Percentiles rank a stretch among this genome's conserved stretches.
phyloP scores from a whole-genome alignment of 1,284 basidiomycete species.

The Exsudoporus floridanus region DNA sequence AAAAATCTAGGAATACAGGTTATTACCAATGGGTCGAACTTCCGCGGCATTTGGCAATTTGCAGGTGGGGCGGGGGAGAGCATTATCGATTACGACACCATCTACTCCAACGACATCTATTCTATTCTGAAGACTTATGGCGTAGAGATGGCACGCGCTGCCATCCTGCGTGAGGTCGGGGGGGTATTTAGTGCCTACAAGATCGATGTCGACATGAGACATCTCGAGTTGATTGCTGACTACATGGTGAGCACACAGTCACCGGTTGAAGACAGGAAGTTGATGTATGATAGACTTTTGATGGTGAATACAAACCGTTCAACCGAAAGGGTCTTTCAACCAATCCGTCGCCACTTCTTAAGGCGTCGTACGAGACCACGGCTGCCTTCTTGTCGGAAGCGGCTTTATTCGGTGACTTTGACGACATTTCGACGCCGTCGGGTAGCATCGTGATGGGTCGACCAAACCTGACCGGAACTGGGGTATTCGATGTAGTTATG shows the following conservation, averaged over 20 bases:
- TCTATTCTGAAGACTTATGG: slow-evolving; percentile 92
- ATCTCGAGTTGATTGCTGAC: slow-evolving; percentile 97
- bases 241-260: slow-evolving; percentile 77
- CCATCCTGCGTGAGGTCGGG: slow-evolving; percentile 89
- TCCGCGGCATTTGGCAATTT: slow-evolving; percentile 89
- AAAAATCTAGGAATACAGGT: slow-evolving; percentile 44
- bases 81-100: slow-evolving; percentile 80
- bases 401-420: slow-evolving; percentile 91
- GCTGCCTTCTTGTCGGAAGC: slow-evolving; percentile 95
- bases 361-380: slow-evolving; percentile 97
- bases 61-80: slow-evolving; percentile 59
- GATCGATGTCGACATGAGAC: slow-evolving; percentile 93
- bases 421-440: slow-evolving; percentile 86
- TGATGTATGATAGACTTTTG: slow-evolving; percentile 73
- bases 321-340: slow-evolving; percentile 93
- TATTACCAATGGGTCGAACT: slow-evolving; percentile 89
- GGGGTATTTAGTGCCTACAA: slow-evolving; percentile 97
- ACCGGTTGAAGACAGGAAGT: background rate
- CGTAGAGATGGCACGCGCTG: slow-evolving; percentile 93
- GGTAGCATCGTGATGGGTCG: slow-evolving; percentile 91
- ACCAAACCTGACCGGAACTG: slow-evolving; percentile 83
- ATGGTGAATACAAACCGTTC: slow-evolving; percentile 97
- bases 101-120: slow-evolving; percentile 96
- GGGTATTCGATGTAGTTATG: slow-evolving; percentile 82
- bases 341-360: slow-evolving; percentile 90